Evolutionary conservation across 345 rosid genomes (phyloP), one percentile per base, ranked within the genome.

Genomic region (Syzygium aromaticum): DNA sequence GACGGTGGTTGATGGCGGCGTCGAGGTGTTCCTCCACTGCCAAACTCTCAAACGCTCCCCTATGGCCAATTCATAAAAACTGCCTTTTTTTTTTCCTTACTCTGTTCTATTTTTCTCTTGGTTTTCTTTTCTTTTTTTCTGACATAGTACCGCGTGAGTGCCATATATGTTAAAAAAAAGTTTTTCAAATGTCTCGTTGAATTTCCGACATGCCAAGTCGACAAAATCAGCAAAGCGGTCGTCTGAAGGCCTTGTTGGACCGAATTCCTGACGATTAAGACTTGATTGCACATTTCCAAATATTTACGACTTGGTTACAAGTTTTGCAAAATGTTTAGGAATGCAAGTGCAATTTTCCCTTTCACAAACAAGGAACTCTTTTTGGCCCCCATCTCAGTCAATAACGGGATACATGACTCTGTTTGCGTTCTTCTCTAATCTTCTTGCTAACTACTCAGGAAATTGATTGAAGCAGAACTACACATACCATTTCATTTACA

Each of bases 121-220:
- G 67, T 23, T 25, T 25, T 57, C 27, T 25, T 57, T 25, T 54
- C 2, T 54, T 59, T 25, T 57, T 27, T 12, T 15, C 67, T 61
- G 9, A 63, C 73, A 28, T 63, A n/a, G 73, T 1, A 63, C 8
- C 33, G n/a, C 11, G 19, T n/a, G 19, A 15, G 22, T n/a, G n/a
- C 43, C 1, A 10, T 17, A 15, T 30, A 30, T 16, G 43, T 64
- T n/a, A 1, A 28, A 15, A 63, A n/a, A 63, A 0, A 2, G 9
- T 28, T 2, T 5, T 28, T 28, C 77, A 0, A 28, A 28, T 30
- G 40, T 7, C 40, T 28, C 77, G 28, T 64, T 64, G 21, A 0
- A 64, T 28, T 28, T 63, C 15, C 19, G n/a, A 28, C 38, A 15
- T 63, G 77, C 21, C 40, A 3, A 63, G 77, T 2, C 40, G 15